Evolutionary conservation across 345 rosid genomes (phyloP).

Genomic region (Citropsis articulata): DNA sequence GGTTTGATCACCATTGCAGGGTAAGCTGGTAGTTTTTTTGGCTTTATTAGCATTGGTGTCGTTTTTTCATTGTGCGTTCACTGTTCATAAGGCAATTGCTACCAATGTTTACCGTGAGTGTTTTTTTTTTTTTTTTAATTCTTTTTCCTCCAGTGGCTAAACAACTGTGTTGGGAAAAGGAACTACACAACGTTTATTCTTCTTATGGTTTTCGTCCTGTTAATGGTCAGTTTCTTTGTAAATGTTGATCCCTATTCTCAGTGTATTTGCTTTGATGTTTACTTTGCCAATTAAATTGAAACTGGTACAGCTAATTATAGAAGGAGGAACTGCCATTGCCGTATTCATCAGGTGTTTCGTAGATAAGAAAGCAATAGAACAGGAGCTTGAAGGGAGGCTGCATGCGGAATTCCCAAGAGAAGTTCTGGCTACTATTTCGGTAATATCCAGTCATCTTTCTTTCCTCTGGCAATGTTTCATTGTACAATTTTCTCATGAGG

Average conservation of each 20-base stretch:
- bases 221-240: conserved; percentile 59
- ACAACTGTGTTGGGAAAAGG: conserved; percentile 91
- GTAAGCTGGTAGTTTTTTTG: conserved; percentile 30
- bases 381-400: conserved; percentile 57
- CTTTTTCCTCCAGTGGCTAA: conserved; percentile 69
- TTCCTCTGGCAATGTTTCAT: neutral
- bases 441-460: conserved; percentile 23
- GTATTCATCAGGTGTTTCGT: conserved; percentile 86
- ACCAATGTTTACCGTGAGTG: conserved; percentile 5
- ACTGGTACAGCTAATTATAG: conserved; percentile 64
- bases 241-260: neutral
- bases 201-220: conserved; percentile 71
- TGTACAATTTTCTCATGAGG: neutral
- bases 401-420: conserved; percentile 65
- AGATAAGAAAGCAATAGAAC: conserved; percentile 80
- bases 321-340: conserved; percentile 91
- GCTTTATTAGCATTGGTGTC: neutral
- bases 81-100: neutral
- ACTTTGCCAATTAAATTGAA: neutral
- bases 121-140: no score
- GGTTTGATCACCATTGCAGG: conserved; percentile 99
- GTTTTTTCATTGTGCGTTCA: neutral
- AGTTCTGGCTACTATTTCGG: conserved; percentile 81
- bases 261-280: neutral
- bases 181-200: conserved; percentile 87